Percentiles rank a stretch among this genome's conserved stretches.
Evolutionary conservation across 176 grass and related monocot species (phyloP).

Genomic region (Triticum monococcum): DNA sequence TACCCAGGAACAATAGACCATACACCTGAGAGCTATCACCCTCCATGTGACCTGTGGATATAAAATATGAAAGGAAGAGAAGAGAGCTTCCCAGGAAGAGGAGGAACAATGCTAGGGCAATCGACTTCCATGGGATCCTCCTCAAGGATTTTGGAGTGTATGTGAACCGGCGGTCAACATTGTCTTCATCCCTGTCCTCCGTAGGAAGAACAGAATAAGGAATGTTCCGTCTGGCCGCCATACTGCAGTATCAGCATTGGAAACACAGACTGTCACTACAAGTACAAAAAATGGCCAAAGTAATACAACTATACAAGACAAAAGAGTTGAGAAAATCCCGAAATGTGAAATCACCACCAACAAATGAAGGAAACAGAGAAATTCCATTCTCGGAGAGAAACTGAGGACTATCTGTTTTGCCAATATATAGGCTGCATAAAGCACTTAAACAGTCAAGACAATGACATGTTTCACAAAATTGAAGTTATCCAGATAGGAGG

Average conservation of each 20-base stretch:
- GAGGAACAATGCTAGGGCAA: slow-evolving; percentile 87
- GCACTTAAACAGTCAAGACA: neutral
- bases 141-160: slow-evolving; percentile 77
- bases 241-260: slow-evolving; percentile 22
- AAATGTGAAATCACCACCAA: neutral
- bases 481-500: neutral
- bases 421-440: neutral
- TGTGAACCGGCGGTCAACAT: slow-evolving; percentile 63
- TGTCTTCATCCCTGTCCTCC: slow-evolving; percentile 43
- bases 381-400: neutral
- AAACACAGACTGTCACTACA: neutral
- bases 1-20: slow-evolving; percentile 77
- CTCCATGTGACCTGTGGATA: slow-evolving; percentile 86
- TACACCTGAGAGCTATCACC: slow-evolving; percentile 84
- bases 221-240: slow-evolving; percentile 73
- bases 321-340: neutral
- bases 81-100: slow-evolving; percentile 64
- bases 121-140: slow-evolving; percentile 89
- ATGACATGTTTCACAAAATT: slow-evolving; percentile 6
- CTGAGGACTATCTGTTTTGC: neutral
- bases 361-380: neutral
- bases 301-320: neutral
- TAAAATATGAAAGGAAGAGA: slow-evolving; percentile 80
- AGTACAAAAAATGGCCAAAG: neutral
- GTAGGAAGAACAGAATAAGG: slow-evolving; percentile 55